A percentile compares a stretch with the other conserved stretches of the same genome.
These are phyloP conservation scores for Teratosphaeria nubilosa DNA, from an alignment of 2,329 filamentous ascomycete genomes.

Conservation along the genomic window DNA sequence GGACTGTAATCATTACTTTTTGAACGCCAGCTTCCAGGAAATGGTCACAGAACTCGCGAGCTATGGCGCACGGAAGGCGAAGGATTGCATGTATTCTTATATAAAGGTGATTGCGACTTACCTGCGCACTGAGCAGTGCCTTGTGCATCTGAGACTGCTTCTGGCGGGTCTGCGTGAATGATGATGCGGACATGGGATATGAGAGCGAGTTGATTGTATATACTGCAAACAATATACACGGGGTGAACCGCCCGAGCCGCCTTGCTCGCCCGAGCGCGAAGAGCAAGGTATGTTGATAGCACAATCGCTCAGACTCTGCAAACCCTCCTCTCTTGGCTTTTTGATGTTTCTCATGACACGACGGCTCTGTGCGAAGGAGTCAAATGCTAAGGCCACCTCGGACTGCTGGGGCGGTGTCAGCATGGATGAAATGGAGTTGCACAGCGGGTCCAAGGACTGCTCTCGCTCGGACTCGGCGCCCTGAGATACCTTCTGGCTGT, in stretches of 20 bases:
- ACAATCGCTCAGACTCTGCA: too few species aligned
- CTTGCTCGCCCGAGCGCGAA: background rate
- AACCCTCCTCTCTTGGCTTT: background rate
- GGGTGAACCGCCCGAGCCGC: too few species aligned
- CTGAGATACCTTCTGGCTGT: too few species aligned
- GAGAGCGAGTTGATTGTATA: background rate
- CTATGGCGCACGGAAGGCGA: background rate
- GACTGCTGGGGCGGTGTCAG: too few species aligned
- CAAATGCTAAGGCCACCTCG: too few species aligned
- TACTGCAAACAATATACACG: background rate
- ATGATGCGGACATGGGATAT: background rate
- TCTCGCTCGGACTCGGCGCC: too few species aligned
- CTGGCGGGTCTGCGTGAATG: background rate
- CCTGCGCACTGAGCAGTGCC: background rate
- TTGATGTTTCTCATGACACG: too few species aligned
- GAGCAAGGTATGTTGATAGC: background rate
- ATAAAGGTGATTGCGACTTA: background rate
- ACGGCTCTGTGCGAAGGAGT: too few species aligned
- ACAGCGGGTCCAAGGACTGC: too few species aligned
- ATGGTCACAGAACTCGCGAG: background rate
- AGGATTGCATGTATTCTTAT: background rate
- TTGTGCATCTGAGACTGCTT: background rate
- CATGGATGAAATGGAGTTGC: too few species aligned
- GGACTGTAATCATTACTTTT: background rate
- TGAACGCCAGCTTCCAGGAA: background rate